These are phyloP conservation scores for Aspergillus calidoustus DNA, from an alignment of 2,329 filamentous ascomycete genomes.

Conservation along the genomic window DNA sequence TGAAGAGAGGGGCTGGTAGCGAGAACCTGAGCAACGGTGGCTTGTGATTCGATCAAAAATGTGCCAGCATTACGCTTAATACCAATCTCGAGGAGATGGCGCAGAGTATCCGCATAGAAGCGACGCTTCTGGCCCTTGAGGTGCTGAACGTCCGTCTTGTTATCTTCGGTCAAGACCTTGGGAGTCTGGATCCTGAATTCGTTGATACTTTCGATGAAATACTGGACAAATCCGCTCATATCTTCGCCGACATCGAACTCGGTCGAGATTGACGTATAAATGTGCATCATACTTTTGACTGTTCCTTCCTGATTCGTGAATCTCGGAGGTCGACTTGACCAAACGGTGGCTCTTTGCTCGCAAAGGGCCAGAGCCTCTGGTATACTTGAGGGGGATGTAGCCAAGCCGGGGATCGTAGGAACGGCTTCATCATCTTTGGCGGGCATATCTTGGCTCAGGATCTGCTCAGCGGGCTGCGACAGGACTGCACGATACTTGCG, in stretches of 20 bases:
- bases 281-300: slow-evolving; percentile 72
- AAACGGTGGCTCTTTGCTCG: slow-evolving; percentile 33
- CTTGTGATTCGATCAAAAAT: slow-evolving; percentile 73
- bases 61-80: slow-evolving; percentile 80
- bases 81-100: slow-evolving; percentile 84
- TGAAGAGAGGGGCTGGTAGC: slow-evolving; percentile 56
- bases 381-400: slow-evolving; percentile 27
- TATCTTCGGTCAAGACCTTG: slow-evolving; percentile 78
- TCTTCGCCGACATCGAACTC: slow-evolving; percentile 62
- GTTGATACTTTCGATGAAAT: slow-evolving; percentile 69
- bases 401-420: slow-evolving; percentile 15
- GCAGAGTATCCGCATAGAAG: slow-evolving; percentile 86
- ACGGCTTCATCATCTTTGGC: slow-evolving; percentile 39
- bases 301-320: slow-evolving; percentile 74
- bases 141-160: slow-evolving; percentile 81
- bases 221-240: slow-evolving; percentile 70
- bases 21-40: slow-evolving; percentile 71
- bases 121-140: slow-evolving; percentile 89
- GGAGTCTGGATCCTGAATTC: slow-evolving; percentile 86
- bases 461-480: slow-evolving; percentile 71
- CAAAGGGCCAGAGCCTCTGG: slow-evolving; percentile 40
- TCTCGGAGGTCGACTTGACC: slow-evolving; percentile 61
- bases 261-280: slow-evolving; percentile 59
- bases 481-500: slow-evolving; percentile 85
- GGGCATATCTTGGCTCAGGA: slow-evolving; percentile 49